phyloP scores from a whole-genome alignment of 2,329 filamentous ascomycete genomes.

The Rutstroemia sydowiana region DNA sequence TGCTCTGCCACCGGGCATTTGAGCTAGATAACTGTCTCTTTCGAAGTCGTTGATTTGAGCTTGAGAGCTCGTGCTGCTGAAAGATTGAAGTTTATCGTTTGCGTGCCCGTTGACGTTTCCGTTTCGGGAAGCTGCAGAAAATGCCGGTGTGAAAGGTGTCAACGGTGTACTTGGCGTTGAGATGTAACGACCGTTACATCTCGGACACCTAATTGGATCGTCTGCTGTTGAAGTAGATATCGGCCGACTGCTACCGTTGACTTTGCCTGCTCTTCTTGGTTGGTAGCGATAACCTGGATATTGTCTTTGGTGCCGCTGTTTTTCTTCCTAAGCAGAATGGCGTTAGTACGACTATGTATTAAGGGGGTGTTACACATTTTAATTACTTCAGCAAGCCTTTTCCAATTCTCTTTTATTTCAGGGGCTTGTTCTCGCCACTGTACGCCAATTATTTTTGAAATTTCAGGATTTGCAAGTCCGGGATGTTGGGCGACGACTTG shows the following conservation, averaged over 20 bases:
- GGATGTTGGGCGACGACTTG: slow-evolving; percentile 74
- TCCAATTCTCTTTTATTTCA: slow-evolving; percentile 78
- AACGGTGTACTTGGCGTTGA: slow-evolving; percentile 29
- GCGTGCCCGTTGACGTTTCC: no score
- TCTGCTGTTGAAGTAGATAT: slow-evolving; percentile 33
- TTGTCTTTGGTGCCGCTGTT: slow-evolving; percentile 76
- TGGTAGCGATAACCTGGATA: slow-evolving; percentile 95
- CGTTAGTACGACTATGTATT: neutral
- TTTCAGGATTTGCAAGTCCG: slow-evolving; percentile 88
- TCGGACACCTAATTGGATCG: slow-evolving; percentile 54
- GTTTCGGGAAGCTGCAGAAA: no score
- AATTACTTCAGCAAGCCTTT: slow-evolving; percentile 70
- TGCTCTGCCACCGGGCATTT: slow-evolving; percentile 22
- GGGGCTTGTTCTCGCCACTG: slow-evolving; percentile 77
- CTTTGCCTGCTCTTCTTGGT: slow-evolving; percentile 41
- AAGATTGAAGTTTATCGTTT: no score
- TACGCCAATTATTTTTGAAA: slow-evolving; percentile 88
- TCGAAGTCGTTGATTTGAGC: slow-evolving; percentile 17
- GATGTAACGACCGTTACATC: slow-evolving; percentile 54
- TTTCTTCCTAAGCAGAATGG: slow-evolving; percentile 59
- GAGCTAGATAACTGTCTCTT: slow-evolving; percentile 15
- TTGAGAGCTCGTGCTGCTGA: slow-evolving; percentile 18
- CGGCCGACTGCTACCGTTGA: slow-evolving; percentile 18
- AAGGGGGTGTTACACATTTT: neutral
- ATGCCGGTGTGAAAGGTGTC: slow-evolving; percentile 24